Conservation (phyloP, 129 eudicot species). For the Rutidosis leptorrhynchoides region DNA sequence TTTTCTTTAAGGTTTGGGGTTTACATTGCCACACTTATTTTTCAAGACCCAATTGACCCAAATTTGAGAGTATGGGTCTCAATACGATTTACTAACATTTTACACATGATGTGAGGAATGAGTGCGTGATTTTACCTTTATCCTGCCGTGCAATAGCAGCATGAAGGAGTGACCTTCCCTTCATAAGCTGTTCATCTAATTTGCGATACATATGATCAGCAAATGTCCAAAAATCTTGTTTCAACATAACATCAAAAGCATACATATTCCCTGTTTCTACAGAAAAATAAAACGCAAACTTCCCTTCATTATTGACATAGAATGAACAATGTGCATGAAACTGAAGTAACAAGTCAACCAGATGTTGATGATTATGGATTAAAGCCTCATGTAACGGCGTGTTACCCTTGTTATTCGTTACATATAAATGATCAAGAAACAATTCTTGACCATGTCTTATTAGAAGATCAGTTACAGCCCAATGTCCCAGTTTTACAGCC, state of each 20-base stretch:
- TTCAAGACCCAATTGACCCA: no score
- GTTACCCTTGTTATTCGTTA: conserved; percentile 31
- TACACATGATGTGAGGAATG: no score
- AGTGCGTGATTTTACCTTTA: conserved; percentile 5
- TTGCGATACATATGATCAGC: not conserved
- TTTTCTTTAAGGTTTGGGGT: no score
- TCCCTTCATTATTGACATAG: conserved; percentile 20
- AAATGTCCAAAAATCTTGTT: not conserved
- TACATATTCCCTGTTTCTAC: not conserved
- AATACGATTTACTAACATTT: no score
- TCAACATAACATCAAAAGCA: not conserved
- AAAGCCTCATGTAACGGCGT: conserved; percentile 42
- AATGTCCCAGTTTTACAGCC: conserved; percentile 35
- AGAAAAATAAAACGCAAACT: not conserved
- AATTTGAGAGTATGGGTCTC: not conserved
- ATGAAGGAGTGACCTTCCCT: not conserved
- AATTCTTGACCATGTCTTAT: not conserved
- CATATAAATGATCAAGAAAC: not conserved
- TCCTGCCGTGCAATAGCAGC: not conserved
- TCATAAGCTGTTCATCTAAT: not conserved
- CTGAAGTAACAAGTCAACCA: conserved; percentile 20
- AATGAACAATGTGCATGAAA: not conserved
- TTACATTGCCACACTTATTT: no score
- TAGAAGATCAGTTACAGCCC: not conserved
- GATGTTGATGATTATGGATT: not conserved